Percentiles rank a stretch among this genome's conserved stretches.
phyloP scores from a whole-genome alignment of 345 rosid species.

The Pistacia integerrima region DNA sequence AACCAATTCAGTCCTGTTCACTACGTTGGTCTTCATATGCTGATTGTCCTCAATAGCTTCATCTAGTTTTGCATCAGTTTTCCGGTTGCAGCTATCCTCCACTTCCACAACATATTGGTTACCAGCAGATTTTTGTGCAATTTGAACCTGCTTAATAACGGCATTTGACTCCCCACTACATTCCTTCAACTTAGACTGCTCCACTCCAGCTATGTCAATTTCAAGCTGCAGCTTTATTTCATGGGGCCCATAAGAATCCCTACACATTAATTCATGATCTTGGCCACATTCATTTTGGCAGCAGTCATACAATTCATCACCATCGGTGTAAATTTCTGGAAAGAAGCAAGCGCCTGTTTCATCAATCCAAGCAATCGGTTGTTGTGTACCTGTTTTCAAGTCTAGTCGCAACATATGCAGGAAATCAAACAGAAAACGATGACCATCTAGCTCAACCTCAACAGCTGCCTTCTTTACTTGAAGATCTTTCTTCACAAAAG shows the following conservation, averaged over 20 bases:
- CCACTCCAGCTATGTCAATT: conserved; percentile 65
- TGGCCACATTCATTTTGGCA: conserved; percentile 40
- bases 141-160: conserved; percentile 40
- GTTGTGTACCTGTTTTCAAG: conserved; percentile 59
- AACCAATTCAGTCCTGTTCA: conserved; percentile 9
- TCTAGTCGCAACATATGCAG: conserved; percentile 77
- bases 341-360: conserved; percentile 73
- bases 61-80: conserved; percentile 40
- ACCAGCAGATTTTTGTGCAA: conserved; percentile 35
- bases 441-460: conserved; percentile 57
- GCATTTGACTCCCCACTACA: conserved; percentile 75
- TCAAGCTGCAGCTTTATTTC: conserved; percentile 88
- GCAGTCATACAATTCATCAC: conserved; percentile 37
- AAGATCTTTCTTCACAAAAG: conserved; percentile 54
- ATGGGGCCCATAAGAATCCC: conserved; percentile 36
- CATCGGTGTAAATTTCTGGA: conserved; percentile 60
- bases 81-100: conserved; percentile 51
- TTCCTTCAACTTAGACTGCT: conserved; percentile 53
- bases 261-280: conserved; percentile 22
- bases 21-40: conserved; percentile 17
- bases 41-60: conserved; percentile 39
- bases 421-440: conserved; percentile 63
- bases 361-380: conserved; percentile 96
- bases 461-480: conserved; percentile 61
- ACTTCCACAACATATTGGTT: conserved; percentile 34